Evolutionary conservation across 2,329 filamentous ascomycete species (phyloP), one percentile per base, ranked within the genome.

Genomic region (Alternaria tenuissima): DNA sequence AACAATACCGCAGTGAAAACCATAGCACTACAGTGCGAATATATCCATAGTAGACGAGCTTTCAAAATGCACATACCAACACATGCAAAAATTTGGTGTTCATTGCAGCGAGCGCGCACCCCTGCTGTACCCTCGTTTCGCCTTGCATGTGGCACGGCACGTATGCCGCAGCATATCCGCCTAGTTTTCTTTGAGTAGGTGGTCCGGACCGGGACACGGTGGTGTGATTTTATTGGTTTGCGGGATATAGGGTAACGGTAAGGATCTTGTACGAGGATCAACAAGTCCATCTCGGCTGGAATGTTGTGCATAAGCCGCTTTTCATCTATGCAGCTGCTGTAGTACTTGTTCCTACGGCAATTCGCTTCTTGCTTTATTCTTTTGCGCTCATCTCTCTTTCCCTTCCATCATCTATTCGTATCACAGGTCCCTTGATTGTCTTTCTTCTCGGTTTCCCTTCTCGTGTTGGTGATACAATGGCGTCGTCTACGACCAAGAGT

Each of bases 161-260:
- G 38, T 30, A 22, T 38, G 34, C 16, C 34, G 16, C 16, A 34
- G 43, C 30, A 36, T 30, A 51, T 52, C 55, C 55, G 36, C 24
- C 51, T 57, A 63, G 55, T 48, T 53, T 53, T 32, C 42, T 63
- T 66, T 34, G 30, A 62, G 66, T 56, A 66, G 63, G 59, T 63
- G 59, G 26, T 58, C 57, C 57, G 55, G 38, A 55, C 55, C 18
- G 30, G 47, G 24, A 59, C 30, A 49, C 42, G 34, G 47, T 38
- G 42, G 38, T 52, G 32, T 49, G 32, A 51, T 51, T 18, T 30
- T 26, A 52, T 44, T 59, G 55, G 59, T 20, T 49, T 49, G 38
- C 49, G 57, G 39, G 52, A 48, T 30, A 63, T 36, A 55, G 36
- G 38, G 9, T 8, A 16, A 32, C 36, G 44, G 18, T 48, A 46